Evolutionary conservation across 2,329 filamentous ascomycete species (phyloP), one percentile per base, ranked within the genome.

Genomic region (Setomelanomma holmii): DNA sequence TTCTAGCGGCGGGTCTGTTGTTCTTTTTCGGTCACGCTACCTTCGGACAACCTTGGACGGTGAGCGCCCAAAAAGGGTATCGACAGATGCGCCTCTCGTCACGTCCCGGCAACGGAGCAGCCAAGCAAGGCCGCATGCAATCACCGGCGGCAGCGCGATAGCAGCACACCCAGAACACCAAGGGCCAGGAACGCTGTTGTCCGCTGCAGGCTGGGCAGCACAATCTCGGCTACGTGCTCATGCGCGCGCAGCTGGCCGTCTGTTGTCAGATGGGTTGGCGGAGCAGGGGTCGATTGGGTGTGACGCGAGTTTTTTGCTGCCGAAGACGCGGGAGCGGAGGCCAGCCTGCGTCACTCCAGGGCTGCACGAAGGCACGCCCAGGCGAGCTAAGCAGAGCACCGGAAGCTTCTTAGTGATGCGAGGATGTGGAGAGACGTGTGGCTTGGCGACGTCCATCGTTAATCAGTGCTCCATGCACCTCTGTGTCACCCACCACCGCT

Each of bases 291-390:
- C 64, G 63, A 52, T 47, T 58, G 61, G 64, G 56, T 55, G 61
- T 66, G 57, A 68, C 67, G 66, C 66, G 63, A 67, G 64, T 59
- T 61, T 61, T 60, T n/a, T 30, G 27, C 51, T 61, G 59, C 64
- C 66, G 69, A 62, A 61, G 65, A 63, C 59, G 67, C 64, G 68
- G 67, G 65, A 66, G 68, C 63, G 68, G 64, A 68, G 67, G 61
- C 56, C 56, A 58, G 64, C 64, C 10, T 68, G 64, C 68, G 68
- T 68, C 68, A 71, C 64, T 49, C 27, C 27, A 8, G n/a, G n/a
- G n/a, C n/a, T n/a, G 58, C 53, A 60, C 49, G 60, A 60, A 60
- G 55, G 47, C 53, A 54, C 53, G 58, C 63, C 61, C 56, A 65
- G 65, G 5, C 41, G 38, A 58, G 60, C 67, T 68, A 69, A 65